Conservation (phyloP, 169 alveolate species). For the Plasmodium blacklocki region DNA sequence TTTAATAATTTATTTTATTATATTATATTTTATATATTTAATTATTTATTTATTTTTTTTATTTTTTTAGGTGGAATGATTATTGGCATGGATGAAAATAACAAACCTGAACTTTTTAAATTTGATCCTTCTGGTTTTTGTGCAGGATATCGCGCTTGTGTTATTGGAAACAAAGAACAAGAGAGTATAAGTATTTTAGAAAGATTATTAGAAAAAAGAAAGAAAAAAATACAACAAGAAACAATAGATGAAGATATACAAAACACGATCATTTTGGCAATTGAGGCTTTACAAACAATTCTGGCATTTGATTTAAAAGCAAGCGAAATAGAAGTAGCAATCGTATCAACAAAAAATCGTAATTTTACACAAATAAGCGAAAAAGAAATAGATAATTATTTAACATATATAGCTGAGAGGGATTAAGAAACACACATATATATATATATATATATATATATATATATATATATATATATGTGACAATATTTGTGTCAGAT, state of each 20-base stretch:
- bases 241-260: conserved; percentile 81
- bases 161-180: conserved; percentile 93
- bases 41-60: not conserved
- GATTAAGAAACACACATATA: conserved; percentile 70
- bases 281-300: conserved; percentile 82
- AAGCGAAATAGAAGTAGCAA: conserved; percentile 93
- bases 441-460: not conserved
- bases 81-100: conserved; percentile 95
- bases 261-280: conserved; percentile 82
- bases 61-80: conserved; percentile 89
- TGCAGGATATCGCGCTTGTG: conserved; percentile 95
- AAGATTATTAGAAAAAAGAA: conserved; percentile 80
- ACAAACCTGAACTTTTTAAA: conserved; percentile 94
- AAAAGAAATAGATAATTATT: conserved; percentile 89
- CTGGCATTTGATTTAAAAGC: conserved; percentile 89
- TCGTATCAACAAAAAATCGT: conserved; percentile 89
- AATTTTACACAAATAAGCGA: conserved; percentile 90
- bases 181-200: conserved; percentile 92
- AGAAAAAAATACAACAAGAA: conserved; percentile 78
- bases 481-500: not conserved
- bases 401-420: conserved; percentile 91
- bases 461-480: not conserved
- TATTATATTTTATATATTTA: too few species aligned
- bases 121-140: conserved; percentile 98
- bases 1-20: too few species aligned